Conservation (phyloP, 805 yeast genomes). For the Ogataea naganishii region DNA sequence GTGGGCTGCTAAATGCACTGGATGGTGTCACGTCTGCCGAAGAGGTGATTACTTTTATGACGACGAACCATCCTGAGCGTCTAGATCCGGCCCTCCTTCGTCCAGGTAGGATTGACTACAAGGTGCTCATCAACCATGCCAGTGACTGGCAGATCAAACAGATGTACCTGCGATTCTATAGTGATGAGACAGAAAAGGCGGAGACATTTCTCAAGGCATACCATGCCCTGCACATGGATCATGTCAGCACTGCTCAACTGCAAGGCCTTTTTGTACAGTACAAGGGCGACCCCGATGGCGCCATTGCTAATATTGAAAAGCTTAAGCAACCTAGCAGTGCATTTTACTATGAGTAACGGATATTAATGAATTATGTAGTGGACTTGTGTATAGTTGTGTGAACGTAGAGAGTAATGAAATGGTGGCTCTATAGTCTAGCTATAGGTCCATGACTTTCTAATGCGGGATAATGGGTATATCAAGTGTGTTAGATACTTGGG, state of each 20-base stretch:
- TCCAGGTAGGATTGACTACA: conserved; percentile 91
- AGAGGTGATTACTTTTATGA: conserved; percentile 94
- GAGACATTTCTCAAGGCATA: conserved; percentile 41
- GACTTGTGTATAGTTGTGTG: no score
- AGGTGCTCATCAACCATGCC: conserved; percentile 82
- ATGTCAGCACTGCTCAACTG: conserved; percentile 83
- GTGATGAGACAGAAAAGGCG: conserved; percentile 43
- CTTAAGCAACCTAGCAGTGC: conserved; percentile 32
- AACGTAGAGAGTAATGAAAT: no score
- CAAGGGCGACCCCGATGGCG: conserved; percentile 72
- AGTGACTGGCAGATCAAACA: conserved; percentile 64
- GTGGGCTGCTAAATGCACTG: conserved; percentile 86
- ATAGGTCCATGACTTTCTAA: no score
- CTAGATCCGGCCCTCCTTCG: conserved; percentile 88
- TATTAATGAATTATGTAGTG: no score
- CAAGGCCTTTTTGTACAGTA: conserved; percentile 94
- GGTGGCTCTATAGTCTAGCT: no score
- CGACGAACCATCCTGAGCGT: conserved; percentile 93
- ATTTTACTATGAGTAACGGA: no score
- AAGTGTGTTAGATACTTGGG: no score
- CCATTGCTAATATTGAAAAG: conserved; percentile 54
- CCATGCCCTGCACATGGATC: conserved; percentile 36
- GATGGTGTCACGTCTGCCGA: conserved; percentile 98
- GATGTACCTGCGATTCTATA: conserved; percentile 88
- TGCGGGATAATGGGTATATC: no score